Percentiles rank a stretch among this genome's conserved stretches.
Evolutionary conservation across 176 grass and related monocot species (phyloP).

Genomic region (Aegilops tauschii): DNA sequence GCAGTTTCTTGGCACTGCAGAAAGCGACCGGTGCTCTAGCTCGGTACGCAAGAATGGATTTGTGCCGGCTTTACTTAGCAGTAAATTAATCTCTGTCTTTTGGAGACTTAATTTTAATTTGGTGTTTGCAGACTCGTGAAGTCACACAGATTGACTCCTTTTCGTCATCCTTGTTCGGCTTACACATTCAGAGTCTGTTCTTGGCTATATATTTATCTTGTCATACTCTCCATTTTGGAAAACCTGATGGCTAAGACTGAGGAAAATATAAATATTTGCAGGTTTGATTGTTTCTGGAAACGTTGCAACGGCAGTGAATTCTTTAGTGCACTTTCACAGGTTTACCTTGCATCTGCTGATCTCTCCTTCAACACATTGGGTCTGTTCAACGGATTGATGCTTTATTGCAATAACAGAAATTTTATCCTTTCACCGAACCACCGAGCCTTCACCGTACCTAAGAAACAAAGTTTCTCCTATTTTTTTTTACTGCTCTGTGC

Average conservation of each 20-base stretch:
- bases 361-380: not conserved
- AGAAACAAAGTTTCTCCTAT: not conserved
- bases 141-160: slow-evolving; percentile 29
- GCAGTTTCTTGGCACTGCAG: not conserved
- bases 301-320: not conserved
- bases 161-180: not conserved
- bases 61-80: not conserved
- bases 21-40: not conserved
- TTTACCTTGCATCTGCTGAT: not conserved
- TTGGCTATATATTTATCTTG: not conserved
- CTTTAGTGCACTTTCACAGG: not conserved
- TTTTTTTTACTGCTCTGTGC: no score
- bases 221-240: slow-evolving; percentile 10
- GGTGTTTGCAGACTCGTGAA: not conserved
- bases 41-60: not conserved
- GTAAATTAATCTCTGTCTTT: not conserved
- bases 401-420: not conserved
- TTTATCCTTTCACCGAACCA: not conserved
- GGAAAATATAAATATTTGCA: not conserved
- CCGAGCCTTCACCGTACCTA: not conserved
- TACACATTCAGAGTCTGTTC: not conserved
- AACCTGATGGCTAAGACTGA: not conserved
- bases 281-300: not conserved
- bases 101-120: not conserved
- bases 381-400: not conserved